phyloP scores from a whole-genome alignment of 768 basidiomycete species.

The Epithele typhae region DNA sequence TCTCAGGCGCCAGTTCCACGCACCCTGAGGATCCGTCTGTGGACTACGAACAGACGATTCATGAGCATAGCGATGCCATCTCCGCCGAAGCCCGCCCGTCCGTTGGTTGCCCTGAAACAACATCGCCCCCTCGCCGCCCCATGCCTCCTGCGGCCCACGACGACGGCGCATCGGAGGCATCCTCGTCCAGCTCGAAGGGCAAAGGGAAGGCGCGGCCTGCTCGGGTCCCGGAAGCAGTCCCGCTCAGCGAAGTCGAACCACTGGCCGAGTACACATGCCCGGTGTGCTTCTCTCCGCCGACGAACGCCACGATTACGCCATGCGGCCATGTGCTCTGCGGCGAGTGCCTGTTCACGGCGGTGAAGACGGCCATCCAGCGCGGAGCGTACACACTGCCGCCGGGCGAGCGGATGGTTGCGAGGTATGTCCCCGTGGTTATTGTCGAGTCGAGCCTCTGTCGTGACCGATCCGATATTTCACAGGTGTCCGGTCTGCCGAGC shows the following conservation, averaged over 20 bases:
- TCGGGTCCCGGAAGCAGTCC: background rate
- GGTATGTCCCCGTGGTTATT: constrained; percentile 17
- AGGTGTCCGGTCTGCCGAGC: constrained; percentile 28
- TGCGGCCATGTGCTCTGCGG: constrained; percentile 82
- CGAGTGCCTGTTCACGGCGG: constrained; percentile 67
- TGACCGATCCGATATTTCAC: background rate
- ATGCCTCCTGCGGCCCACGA: too few relatives aligned
- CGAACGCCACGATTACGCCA: constrained; percentile 71
- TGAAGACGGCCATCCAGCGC: constrained; percentile 58
- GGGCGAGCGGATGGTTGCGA: constrained; percentile 14
- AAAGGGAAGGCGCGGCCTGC: background rate
- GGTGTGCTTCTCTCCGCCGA: constrained; percentile 73
- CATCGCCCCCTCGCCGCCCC: too few relatives aligned
- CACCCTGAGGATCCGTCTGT: too few relatives aligned
- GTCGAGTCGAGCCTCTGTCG: too few relatives aligned
- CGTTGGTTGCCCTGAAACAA: too few relatives aligned
- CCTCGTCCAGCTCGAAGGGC: background rate
- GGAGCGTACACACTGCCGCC: constrained; percentile 21
- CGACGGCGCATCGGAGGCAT: background rate
- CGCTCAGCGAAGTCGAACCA: constrained; percentile 22
- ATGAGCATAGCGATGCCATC: too few relatives aligned
- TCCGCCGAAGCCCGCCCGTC: too few relatives aligned
- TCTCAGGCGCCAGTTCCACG: too few relatives aligned
- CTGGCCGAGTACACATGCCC: constrained; percentile 72
- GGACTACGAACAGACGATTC: too few relatives aligned